These are phyloP conservation scores for Cystobasidium slooffiae DNA, from an alignment of 1,284 basidiomycete genomes.

Conservation along the genomic window DNA sequence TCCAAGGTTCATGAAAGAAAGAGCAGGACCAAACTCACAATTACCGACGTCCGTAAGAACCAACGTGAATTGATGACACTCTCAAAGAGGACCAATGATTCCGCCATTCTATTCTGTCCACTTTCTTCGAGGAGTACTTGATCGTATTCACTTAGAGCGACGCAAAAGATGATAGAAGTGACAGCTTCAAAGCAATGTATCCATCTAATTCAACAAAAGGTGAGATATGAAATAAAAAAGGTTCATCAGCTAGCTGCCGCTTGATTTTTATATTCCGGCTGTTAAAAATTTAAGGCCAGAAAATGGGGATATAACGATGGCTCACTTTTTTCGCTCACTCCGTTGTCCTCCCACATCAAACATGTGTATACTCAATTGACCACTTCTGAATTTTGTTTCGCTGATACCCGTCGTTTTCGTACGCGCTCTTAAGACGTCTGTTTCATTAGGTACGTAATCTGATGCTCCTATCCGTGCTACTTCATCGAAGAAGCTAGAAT, in stretches of 20 bases:
- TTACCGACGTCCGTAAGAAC: slow-evolving; percentile 77
- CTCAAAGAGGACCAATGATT: slow-evolving; percentile 91
- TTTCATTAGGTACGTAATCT: slow-evolving; percentile 83
- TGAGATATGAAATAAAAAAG: not conserved
- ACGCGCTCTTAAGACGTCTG: slow-evolving; percentile 84
- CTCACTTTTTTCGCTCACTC: slow-evolving; percentile 86
- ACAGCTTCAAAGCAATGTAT: slow-evolving; percentile 60
- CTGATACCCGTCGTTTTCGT: slow-evolving; percentile 92
- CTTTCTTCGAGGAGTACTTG: slow-evolving; percentile 91
- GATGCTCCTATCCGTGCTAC: slow-evolving; percentile 77
- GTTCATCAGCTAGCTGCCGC: not conserved
- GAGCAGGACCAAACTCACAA: slow-evolving; percentile 29
- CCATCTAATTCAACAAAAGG: slow-evolving; percentile 46
- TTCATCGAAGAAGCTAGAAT: slow-evolving; percentile 81
- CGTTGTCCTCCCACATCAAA: slow-evolving; percentile 90
- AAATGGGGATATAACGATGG: slow-evolving; percentile 53
- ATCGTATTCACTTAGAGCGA: slow-evolving; percentile 85
- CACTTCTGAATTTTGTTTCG: slow-evolving; percentile 68
- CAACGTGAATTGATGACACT: slow-evolving; percentile 96
- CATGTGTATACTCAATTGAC: slow-evolving; percentile 67
- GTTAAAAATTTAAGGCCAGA: slow-evolving; percentile 69
- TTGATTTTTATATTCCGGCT: not conserved
- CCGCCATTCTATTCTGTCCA: slow-evolving; percentile 95
- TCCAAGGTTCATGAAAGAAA: not conserved
- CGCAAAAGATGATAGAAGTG: slow-evolving; percentile 83